Evolutionary conservation across 2,329 filamentous ascomycete genomes (phyloP).

Genomic region (Diaporthe sp.): DNA sequence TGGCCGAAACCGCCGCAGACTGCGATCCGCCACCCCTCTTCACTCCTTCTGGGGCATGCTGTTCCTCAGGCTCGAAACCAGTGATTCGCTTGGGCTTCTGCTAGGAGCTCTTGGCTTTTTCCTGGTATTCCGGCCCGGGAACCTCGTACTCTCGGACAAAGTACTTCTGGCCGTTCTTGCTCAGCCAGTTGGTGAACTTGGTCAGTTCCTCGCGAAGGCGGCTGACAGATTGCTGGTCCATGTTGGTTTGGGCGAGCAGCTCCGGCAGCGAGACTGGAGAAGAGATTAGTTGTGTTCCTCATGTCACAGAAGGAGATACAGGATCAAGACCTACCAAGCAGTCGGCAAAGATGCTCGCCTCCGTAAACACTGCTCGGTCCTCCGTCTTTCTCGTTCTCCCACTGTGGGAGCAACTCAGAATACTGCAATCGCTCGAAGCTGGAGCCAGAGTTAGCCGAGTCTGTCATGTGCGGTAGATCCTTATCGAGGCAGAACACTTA

Average conservation of each 20-base stretch:
- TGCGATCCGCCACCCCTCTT: conserved; percentile 5
- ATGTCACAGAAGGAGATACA: background rate
- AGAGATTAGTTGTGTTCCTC: background rate
- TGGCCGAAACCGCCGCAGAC: background rate
- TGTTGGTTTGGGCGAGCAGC: conserved; percentile 96
- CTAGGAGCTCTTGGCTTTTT: conserved; percentile 64
- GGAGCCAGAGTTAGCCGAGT: background rate
- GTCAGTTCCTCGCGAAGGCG: conserved; percentile 90
- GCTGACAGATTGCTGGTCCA: conserved; percentile 92
- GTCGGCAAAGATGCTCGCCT: conserved; percentile 88
- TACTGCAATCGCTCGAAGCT: conserved; percentile 95
- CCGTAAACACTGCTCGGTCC: conserved; percentile 86
- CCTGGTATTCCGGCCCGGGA: conserved; percentile 78
- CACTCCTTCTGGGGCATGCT: background rate
- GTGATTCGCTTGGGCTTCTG: conserved; percentile 25
- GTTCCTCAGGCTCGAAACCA: conserved; percentile 4
- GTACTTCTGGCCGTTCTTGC: conserved; percentile 81
- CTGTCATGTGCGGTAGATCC: background rate
- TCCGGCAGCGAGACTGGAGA: conserved; percentile 87
- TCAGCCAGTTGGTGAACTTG: conserved; percentile 89
- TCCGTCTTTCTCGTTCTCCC: conserved; percentile 75
- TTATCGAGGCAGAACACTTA: conserved; percentile 50
- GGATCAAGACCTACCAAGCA: conserved; percentile 78
- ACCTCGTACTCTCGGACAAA: conserved; percentile 84
- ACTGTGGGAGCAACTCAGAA: conserved; percentile 79